phyloP scores from a whole-genome alignment of 768 basidiomycete genomes.

The Naganishia friedmannii region DNA sequence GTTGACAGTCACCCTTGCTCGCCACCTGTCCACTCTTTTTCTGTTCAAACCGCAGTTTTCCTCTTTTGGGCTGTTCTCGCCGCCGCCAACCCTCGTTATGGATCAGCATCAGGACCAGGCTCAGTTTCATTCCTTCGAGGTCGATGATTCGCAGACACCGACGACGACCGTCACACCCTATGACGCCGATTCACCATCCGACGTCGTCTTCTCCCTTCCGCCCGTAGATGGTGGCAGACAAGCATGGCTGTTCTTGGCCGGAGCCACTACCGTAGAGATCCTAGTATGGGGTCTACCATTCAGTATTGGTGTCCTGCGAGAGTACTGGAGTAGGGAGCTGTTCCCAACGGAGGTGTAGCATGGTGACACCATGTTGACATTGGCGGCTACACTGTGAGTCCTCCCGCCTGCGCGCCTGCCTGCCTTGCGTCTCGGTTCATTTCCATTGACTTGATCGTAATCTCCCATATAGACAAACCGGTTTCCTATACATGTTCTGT shows the following conservation, averaged over 20 bases:
- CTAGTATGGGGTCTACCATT: conserved; percentile 47
- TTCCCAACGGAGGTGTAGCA: conserved; percentile 37
- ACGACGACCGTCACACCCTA: not conserved
- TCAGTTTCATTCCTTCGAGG: not conserved
- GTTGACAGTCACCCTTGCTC: no score
- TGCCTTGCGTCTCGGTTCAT: no score
- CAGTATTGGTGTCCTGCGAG: conserved; percentile 44
- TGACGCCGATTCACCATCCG: not conserved
- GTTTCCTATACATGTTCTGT: conserved; percentile 40
- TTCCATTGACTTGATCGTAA: no score
- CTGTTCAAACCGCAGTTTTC: no score
- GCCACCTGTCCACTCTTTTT: no score
- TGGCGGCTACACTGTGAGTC: conserved; percentile 42
- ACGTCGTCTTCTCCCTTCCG: conserved; percentile 24
- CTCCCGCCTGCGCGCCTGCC: no score
- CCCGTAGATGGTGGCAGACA: conserved; percentile 37
- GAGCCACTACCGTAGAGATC: conserved; percentile 41
- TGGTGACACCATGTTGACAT: conserved; percentile 36
- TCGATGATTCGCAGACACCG: conserved; percentile 12
- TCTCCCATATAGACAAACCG: conserved; percentile 39
- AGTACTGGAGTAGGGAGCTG: conserved; percentile 41
- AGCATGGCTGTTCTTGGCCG: conserved; percentile 46
- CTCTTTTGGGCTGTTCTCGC: no score
- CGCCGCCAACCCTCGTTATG: no score
- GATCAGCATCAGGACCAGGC: no score